Percentiles rank a stretch among this genome's conserved stretches.
phyloP scores from a whole-genome alignment of 2,329 filamentous ascomycete species.

The Tolypocladium capitatum region DNA sequence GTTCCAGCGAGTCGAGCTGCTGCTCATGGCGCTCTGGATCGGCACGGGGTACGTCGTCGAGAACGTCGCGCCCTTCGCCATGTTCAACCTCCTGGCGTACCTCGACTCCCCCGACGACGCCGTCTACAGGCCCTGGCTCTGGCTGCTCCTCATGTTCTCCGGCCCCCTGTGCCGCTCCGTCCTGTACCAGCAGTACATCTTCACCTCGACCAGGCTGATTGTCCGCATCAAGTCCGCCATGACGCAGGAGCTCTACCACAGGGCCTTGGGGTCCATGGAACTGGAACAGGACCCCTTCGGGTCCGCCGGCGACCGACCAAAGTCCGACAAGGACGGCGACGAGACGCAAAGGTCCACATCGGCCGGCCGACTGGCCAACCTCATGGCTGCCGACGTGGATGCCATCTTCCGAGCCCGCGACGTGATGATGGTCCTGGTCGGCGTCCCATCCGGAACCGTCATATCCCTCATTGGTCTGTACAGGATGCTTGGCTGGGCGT shows the following conservation, averaged over 20 bases:
- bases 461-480: conserved; percentile 39
- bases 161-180: conserved; percentile 35
- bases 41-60: conserved; percentile 27
- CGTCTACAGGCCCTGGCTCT: conserved; percentile 35
- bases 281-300: conserved; percentile 40
- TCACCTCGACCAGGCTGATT: conserved; percentile 40
- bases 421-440: conserved; percentile 30
- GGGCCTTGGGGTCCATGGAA: conserved; percentile 41
- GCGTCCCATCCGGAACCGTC: conserved; percentile 32
- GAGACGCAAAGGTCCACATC: conserved; percentile 24
- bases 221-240: conserved; percentile 43
- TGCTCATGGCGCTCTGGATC: conserved; percentile 31
- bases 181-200: conserved; percentile 43
- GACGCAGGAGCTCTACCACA: conserved; percentile 44
- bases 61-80: conserved; percentile 37
- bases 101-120: conserved; percentile 31
- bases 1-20: conserved; percentile 28
- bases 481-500: conserved; percentile 40
- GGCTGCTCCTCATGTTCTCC: conserved; percentile 39
- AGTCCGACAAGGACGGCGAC: conserved; percentile 13
- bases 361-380: conserved; percentile 37
- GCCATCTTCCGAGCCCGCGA: conserved; percentile 39
- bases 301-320: conserved; percentile 11
- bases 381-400: conserved; percentile 47
- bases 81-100: conserved; percentile 40